phyloP scores from a whole-genome alignment of 108 stramenopile genomes.

The Stephanodiscus triporus region DNA sequence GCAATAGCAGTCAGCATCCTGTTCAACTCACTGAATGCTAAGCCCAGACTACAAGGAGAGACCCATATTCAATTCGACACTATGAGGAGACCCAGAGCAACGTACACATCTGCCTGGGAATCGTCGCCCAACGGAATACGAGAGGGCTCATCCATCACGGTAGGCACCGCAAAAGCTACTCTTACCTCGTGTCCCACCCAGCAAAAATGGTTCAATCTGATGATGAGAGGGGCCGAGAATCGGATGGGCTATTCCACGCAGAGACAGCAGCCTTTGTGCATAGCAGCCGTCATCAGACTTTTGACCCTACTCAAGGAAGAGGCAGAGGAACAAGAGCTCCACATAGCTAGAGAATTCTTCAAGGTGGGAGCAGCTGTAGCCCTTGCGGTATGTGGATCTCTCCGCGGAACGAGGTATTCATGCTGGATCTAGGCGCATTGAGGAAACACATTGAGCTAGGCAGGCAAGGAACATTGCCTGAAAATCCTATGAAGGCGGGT shows the following conservation, averaged over 20 bases:
- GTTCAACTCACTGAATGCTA: background rate
- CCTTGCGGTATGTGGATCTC: conserved; percentile 3
- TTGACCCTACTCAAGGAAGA: conserved; percentile 4
- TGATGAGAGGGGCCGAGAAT: conserved; percentile 3
- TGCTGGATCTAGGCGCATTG: conserved; percentile 5
- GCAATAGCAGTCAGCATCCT: background rate
- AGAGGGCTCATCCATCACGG: conserved; percentile 6
- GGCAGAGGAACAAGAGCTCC: background rate
- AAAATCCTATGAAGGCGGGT: background rate
- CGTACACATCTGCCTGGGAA: background rate
- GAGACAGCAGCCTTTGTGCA: conserved; percentile 3
- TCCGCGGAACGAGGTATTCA: conserved; percentile 18
- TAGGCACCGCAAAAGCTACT: background rate
- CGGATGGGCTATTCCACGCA: conserved; percentile 22
- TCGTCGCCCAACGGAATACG: background rate
- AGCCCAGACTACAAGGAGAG: background rate
- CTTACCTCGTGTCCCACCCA: conserved; percentile 19
- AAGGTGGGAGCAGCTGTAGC: conserved; percentile 12
- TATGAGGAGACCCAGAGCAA: background rate
- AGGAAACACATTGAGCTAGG: conserved; percentile 4
- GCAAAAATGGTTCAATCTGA: conserved; percentile 16
- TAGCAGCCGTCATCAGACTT: background rate
- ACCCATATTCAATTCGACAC: background rate
- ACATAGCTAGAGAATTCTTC: background rate
- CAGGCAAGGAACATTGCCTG: conserved; percentile 2